Evolutionary conservation across 169 alveolate genomes (phyloP), one percentile per base, ranked within the genome.

Genomic region (Cryptosporidium andersoni): DNA sequence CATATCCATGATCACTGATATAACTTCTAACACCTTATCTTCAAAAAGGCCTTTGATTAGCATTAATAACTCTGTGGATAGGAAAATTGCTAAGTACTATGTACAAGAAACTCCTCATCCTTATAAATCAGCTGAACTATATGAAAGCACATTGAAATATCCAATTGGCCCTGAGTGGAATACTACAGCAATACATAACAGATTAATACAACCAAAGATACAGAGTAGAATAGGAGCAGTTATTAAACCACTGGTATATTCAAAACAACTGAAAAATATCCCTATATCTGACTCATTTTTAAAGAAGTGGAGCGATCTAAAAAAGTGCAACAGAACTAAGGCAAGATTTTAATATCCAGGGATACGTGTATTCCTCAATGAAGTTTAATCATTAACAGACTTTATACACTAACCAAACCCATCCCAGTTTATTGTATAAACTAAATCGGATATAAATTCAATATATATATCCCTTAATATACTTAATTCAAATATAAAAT

Each of bases 151-250:
- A 6, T 45, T 89, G 53, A 64, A 53, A 51, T 91, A 81, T 49
- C 88, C 92, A 5, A 49, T 92, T 14, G 94, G 94, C 1, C 92
- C 92, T 0, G 94, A 91, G 60, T 94, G 97, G 97, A 94, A 94
- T 82, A 94, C 97, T 16, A 56, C 90, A 11, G 88, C 91, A 47
- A 85, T 88, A 66, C 95, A 93, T 58, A 88, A 93, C 43, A 81
- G 90, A 53, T 65, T 92, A 34, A 88, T 94, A 7, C 95, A 94
- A 82, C 97, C 97, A 49, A 95, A 94, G 74, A 94, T 94, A 45
- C 64, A 88, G 11, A 45, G 91, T 0, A 89, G 92, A 58, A 93
- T 94, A 25, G 96, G 96, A 14, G 92, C 93, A 3, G 94, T 93
- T 39, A 90, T 93, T 39, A 92, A 91, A 40, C 96, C 96, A 14